Conservation (phyloP, 2,329 filamentous ascomycete species). For the Salinomyces thailandicus region DNA sequence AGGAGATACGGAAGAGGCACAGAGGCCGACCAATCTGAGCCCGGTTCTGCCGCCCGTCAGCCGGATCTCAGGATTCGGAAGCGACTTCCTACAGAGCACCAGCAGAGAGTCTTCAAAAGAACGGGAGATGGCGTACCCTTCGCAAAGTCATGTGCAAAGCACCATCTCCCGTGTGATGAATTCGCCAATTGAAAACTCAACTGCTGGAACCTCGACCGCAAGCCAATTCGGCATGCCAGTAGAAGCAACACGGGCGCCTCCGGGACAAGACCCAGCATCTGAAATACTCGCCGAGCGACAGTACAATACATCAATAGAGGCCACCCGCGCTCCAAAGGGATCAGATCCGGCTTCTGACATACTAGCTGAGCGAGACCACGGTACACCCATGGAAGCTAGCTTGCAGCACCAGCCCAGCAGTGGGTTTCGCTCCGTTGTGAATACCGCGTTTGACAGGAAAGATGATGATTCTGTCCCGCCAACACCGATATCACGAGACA, state of each 20-base stretch:
- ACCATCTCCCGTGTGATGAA: constrained; percentile 1
- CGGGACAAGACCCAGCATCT: constrained; percentile 9
- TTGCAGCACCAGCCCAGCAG: constrained; percentile 33
- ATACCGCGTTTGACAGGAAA: constrained; percentile 53
- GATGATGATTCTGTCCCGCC: constrained; percentile 45
- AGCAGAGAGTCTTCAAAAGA: background rate
- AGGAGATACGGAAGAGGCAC: background rate
- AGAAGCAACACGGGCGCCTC: constrained; percentile 7
- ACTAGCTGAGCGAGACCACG: constrained; percentile 1
- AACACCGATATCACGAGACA: constrained; percentile 40
- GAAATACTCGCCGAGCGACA: constrained; percentile 11
- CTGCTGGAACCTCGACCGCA: constrained; percentile 3
- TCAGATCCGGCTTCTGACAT: constrained; percentile 2
- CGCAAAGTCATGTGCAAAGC: background rate
- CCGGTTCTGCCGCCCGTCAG: constrained; percentile 33
- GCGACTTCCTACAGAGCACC: constrained; percentile 20
- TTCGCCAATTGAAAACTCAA: constrained; percentile 1
- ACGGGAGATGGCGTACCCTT: background rate
- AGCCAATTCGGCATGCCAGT: constrained; percentile 5
- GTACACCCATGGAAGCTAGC: background rate
- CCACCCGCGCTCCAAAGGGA: background rate
- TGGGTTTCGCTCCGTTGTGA: constrained; percentile 46
- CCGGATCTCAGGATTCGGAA: constrained; percentile 34
- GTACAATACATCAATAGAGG: constrained; percentile 2
- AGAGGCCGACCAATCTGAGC: constrained; percentile 17